Conservation (phyloP, 2,329 filamentous ascomycete genomes). For the Diaporthe sp. region DNA sequence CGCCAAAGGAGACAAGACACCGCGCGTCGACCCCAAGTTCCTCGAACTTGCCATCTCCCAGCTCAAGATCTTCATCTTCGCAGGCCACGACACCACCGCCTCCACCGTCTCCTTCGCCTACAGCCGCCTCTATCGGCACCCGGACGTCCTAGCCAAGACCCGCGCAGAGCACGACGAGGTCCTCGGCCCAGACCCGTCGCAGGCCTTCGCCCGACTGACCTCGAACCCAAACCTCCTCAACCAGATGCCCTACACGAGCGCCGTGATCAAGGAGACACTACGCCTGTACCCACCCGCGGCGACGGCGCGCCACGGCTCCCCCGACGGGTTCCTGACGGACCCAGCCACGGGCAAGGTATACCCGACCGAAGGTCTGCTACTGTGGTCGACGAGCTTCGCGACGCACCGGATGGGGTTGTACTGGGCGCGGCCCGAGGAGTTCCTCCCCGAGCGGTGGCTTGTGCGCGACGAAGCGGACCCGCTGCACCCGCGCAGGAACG, state of each 20-base stretch:
- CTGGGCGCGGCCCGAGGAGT: constrained; percentile 53
- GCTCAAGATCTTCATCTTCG: constrained; percentile 47
- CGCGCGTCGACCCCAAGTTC: constrained; percentile 30
- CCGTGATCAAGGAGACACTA: constrained; percentile 66
- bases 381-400: constrained; percentile 40
- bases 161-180: constrained; percentile 47
- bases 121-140: constrained; percentile 42
- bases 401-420: constrained; percentile 48
- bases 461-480: constrained; percentile 39
- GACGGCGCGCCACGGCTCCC: constrained; percentile 50
- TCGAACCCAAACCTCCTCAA: constrained; percentile 60
- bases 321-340: constrained; percentile 52
- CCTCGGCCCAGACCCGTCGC: constrained; percentile 46
- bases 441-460: constrained; percentile 59
- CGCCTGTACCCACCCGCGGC: constrained; percentile 63
- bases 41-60: constrained; percentile 37
- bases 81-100: constrained; percentile 40
- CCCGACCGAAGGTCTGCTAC: constrained; percentile 49
- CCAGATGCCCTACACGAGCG: constrained; percentile 63
- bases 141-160: constrained; percentile 42
- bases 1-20: not conserved
- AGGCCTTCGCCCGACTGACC: constrained; percentile 51
- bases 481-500: constrained; percentile 44
- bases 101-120: constrained; percentile 36
- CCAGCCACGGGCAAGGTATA: constrained; percentile 50